Evolutionary conservation across 345 rosid species (phyloP).

Genomic region (Ceriops decandra): DNA sequence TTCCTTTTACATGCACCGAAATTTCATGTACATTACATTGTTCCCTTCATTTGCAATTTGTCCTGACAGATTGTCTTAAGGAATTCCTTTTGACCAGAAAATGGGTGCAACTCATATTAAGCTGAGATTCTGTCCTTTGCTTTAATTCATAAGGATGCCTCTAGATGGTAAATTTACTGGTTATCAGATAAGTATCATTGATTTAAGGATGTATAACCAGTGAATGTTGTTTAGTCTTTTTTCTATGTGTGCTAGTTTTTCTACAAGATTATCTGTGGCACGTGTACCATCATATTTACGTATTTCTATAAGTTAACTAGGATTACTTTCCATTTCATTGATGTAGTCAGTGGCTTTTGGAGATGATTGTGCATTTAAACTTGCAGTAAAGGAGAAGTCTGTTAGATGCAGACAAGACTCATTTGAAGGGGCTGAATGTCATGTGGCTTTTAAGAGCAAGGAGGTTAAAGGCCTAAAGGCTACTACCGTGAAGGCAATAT

Average conservation of each 20-base stretch:
- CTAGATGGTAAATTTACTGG: constrained; percentile 35
- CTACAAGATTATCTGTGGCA: neutral
- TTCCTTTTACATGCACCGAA: neutral
- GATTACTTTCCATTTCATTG: constrained; percentile 3
- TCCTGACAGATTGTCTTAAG: constrained; percentile 24
- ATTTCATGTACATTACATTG: neutral
- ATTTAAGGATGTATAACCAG: constrained; percentile 13
- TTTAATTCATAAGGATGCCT: constrained; percentile 30
- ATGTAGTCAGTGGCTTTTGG: constrained; percentile 5
- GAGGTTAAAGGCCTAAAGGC: constrained; percentile 30
- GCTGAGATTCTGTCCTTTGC: constrained; percentile 33
- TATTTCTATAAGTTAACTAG: neutral
- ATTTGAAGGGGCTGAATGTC: constrained; percentile 39
- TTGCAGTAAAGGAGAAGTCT: constrained; percentile 53
- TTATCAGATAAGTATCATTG: constrained; percentile 13
- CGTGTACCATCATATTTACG: constrained; percentile 8
- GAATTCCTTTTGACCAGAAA: constrained; percentile 29
- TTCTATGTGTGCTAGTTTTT: neutral
- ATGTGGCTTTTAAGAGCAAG: constrained; percentile 41
- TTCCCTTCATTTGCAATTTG: constrained; percentile 15
- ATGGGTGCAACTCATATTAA: constrained; percentile 24
- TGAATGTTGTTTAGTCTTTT: constrained; percentile 1
- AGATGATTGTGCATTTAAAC: constrained; percentile 19
- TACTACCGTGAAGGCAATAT: constrained; percentile 44
- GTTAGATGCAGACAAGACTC: constrained; percentile 48